Conservation (phyloP, 2,329 filamentous ascomycete species). For the Sclerotinia sclerotiorum region DNA sequence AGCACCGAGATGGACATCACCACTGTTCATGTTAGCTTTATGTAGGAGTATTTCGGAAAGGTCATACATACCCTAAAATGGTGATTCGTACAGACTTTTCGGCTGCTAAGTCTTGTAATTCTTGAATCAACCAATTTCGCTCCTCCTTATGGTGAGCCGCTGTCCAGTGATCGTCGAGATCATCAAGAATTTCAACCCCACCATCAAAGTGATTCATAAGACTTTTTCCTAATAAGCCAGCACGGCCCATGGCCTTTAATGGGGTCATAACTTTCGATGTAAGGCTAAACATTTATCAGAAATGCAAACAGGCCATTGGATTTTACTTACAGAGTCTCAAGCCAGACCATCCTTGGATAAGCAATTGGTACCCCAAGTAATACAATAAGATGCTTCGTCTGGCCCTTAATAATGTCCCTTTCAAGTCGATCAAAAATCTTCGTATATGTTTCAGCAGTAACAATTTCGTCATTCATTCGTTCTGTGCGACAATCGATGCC, state of each 20-base stretch:
- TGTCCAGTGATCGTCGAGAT: conserved; percentile 96
- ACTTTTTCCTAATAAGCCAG: conserved; percentile 72
- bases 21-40: conserved; percentile 51
- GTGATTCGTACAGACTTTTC: conserved; percentile 91
- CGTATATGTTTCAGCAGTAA: conserved; percentile 80
- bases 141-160: conserved; percentile 92
- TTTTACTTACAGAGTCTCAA: conserved; percentile 63
- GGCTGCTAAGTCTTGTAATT: conserved; percentile 88
- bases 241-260: conserved; percentile 81
- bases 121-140: conserved; percentile 80
- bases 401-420: conserved; percentile 75
- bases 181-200: conserved; percentile 86
- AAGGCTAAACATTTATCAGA: conserved; percentile 53
- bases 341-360: conserved; percentile 73
- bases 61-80: conserved; percentile 64
- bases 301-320: not conserved
- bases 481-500: conserved; percentile 92
- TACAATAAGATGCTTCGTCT: conserved; percentile 87
- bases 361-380: conserved; percentile 81
- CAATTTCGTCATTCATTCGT: conserved; percentile 76
- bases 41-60: not conserved
- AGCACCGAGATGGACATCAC: conserved; percentile 90
- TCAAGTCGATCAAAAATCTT: conserved; percentile 84
- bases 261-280: conserved; percentile 86
- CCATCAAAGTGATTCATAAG: conserved; percentile 89